These are phyloP conservation scores for Cercospora zeae-maydis DNA, from an alignment of 2,329 filamentous ascomycete genomes.

Conservation along the genomic window DNA sequence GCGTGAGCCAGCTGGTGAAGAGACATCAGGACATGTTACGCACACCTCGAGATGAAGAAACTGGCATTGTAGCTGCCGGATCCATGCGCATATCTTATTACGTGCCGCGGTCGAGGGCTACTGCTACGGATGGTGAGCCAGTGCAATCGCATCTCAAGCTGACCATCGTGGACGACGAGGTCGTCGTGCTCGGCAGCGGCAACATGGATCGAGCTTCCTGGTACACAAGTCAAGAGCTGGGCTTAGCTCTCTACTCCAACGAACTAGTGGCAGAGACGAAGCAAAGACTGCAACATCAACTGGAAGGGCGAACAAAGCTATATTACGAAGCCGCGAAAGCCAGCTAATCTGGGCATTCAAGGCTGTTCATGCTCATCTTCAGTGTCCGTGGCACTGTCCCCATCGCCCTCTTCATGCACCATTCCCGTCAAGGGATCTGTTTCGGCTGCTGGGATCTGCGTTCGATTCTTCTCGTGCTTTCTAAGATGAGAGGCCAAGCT, in stretches of 20 bases:
- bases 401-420: slow-evolving; percentile 45
- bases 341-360: background rate
- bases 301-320: slow-evolving; percentile 20
- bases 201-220: slow-evolving; percentile 84
- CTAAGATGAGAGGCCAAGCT: slow-evolving; percentile 49
- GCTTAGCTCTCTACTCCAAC: slow-evolving; percentile 55
- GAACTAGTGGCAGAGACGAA: slow-evolving; percentile 36
- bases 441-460: slow-evolving; percentile 50
- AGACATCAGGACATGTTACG: slow-evolving; percentile 45
- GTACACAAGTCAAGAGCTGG: slow-evolving; percentile 82
- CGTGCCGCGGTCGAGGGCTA: slow-evolving; percentile 39
- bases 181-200: slow-evolving; percentile 69
- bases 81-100: slow-evolving; percentile 60
- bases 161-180: slow-evolving; percentile 65
- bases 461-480: slow-evolving; percentile 46
- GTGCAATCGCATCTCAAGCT: slow-evolving; percentile 76
- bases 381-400: slow-evolving; percentile 33
- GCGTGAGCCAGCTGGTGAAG: slow-evolving; percentile 57
- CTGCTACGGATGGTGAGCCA: slow-evolving; percentile 47
- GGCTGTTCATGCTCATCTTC: slow-evolving; percentile 13
- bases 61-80: slow-evolving; percentile 45
- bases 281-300: slow-evolving; percentile 16
- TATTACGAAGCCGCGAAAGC: slow-evolving; percentile 11
- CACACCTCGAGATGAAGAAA: slow-evolving; percentile 42
- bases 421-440: slow-evolving; percentile 51